phyloP scores from a whole-genome alignment of 73 alveolate genomes.

The Symbiodinium pilosum region DNA sequence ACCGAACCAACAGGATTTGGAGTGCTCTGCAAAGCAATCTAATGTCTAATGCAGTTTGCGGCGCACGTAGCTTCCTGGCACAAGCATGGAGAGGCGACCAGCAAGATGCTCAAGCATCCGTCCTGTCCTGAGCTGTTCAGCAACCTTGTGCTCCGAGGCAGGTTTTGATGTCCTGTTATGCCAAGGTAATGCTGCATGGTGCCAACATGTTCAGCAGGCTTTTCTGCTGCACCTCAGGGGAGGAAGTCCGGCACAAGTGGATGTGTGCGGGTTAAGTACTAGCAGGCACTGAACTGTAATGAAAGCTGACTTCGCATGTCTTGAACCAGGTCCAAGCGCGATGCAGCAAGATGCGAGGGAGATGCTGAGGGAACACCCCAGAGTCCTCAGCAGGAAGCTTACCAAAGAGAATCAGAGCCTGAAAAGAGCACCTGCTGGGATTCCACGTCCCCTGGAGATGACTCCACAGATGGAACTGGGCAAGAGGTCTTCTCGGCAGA shows the following conservation, averaged over 20 bases:
- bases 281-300: neutral
- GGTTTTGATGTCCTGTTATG: too few relatives aligned
- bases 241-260: neutral
- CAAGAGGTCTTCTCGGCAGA: neutral
- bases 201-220: too few relatives aligned
- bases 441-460: neutral
- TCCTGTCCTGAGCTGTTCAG: too few relatives aligned
- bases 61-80: too few relatives aligned
- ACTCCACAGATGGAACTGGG: neutral
- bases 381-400: neutral
- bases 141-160: too few relatives aligned
- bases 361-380: neutral
- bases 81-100: too few relatives aligned
- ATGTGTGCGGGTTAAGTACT: neutral
- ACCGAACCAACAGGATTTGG: too few relatives aligned
- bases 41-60: too few relatives aligned
- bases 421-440: constrained; percentile 10
- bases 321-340: neutral
- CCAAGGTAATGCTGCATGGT: too few relatives aligned
- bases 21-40: too few relatives aligned
- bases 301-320: neutral
- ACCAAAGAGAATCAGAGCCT: neutral
- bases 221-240: too few relatives aligned
- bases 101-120: too few relatives aligned
- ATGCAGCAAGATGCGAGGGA: neutral